Evolutionary conservation across 108 stramenopile species (phyloP).

Genomic region (Skeletonema menzelii): DNA sequence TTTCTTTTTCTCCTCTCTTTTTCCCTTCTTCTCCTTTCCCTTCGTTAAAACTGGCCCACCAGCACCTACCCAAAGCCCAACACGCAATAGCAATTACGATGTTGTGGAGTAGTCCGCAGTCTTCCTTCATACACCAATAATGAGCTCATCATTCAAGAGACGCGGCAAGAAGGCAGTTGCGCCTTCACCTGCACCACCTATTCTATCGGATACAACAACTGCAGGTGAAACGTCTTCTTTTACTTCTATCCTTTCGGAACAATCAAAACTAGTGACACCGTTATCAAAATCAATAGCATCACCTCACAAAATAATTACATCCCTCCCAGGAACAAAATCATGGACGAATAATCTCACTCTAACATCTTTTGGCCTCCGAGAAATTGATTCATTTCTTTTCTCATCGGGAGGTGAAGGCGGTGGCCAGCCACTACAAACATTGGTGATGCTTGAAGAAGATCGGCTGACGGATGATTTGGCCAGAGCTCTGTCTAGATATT

Average conservation of each 20-base stretch:
- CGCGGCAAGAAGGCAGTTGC: slow-evolving; percentile 3
- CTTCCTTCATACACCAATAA: slow-evolving; percentile 7
- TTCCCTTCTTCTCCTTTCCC: too few species aligned
- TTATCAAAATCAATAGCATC: not conserved
- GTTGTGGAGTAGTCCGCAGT: too few species aligned
- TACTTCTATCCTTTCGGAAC: not conserved
- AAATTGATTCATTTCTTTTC: slow-evolving; percentile 68
- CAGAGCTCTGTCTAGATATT: slow-evolving; percentile 61
- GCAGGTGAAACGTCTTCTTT: not conserved
- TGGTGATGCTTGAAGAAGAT: slow-evolving; percentile 76
- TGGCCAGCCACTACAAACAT: slow-evolving; percentile 76
- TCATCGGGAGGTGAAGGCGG: slow-evolving; percentile 40
- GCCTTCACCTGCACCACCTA: not conserved
- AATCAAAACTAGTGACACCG: not conserved
- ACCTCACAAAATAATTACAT: not conserved
- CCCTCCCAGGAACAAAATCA: slow-evolving; percentile 48
- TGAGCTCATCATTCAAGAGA: slow-evolving; percentile 54
- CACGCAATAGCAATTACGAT: too few species aligned
- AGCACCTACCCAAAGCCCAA: too few species aligned
- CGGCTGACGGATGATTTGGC: slow-evolving; percentile 77
- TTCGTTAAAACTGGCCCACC: too few species aligned
- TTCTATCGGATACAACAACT: not conserved
- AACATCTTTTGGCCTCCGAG: slow-evolving; percentile 77
- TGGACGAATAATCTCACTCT: slow-evolving; percentile 58
- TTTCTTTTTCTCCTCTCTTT: too few species aligned